Evolutionary conservation across 345 rosid genomes (phyloP), one percentile per base, ranked within the genome.

Genomic region (Camelina laxa): DNA sequence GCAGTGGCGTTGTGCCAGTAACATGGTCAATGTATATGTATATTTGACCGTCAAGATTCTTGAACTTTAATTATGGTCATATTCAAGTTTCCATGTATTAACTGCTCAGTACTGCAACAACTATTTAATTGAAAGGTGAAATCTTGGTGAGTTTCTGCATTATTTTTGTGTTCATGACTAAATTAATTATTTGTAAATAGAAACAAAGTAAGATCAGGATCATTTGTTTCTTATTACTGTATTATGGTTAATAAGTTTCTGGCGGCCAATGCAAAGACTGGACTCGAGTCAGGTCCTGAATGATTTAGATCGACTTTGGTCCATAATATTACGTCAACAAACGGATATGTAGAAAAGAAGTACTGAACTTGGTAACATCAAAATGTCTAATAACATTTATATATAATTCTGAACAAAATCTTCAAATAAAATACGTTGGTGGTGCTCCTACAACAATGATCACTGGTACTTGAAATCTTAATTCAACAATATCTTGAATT

Each of bases 41-140:
- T 30, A 45, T 69, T 56, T 57, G 56, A 58, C 74, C 65, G 65
- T 70, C 47, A 58, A 70, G 9, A 33, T 58, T 31, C 66, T 70
- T 30, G 7, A 10, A 27, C 12, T 56, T 56, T 56, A 27, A 30
- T n/a, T 30, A 56, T 56, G 61, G 21, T 56, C 39, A 31, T 56
- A 7, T 30, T 56, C 61, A 20, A 56, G 21, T 56, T 27, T 5
- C 60, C 6, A 55, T 27, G 6, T 54, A 54, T 51, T 2, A 21
- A 11, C 21, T 22, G 9, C n/a, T n/a, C 58, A 12, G 2, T 22
- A 5, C 5, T 12, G 21, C 1, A 12, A 0, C 7, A 24, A 54
- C 35, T 22, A 27, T 27, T 27, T 27, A 54, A 54, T 0, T 13
- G 58, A 12, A 13, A 2, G 2, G 16, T 27, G 59, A 53, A 54